Base-by-base conservation (phyloP, 2,329 filamentous ascomycete species). In the Neoascochyta sp. region DNA sequence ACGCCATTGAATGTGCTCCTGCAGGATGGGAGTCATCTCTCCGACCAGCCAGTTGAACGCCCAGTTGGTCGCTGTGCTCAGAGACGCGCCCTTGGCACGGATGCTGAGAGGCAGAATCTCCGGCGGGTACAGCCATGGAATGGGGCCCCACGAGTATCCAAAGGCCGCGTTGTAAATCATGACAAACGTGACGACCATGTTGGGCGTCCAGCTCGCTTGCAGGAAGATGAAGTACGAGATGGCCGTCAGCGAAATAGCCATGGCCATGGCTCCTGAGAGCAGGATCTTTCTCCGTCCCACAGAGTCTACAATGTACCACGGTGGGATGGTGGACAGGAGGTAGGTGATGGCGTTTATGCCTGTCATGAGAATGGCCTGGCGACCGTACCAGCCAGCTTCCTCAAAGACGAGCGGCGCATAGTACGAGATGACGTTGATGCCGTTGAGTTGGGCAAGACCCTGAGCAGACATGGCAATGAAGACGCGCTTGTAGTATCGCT, bases 381-480 rank as follows among this genome's bases (percentile, higher is more conserved):
- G 86, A 16, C 90, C 92, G 32, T 78, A 68, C 92, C 90, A 96
- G n/a, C 92, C 90, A 20, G 92, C 92, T 37, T 89, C 89, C 65
- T 95, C 89, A 54, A 98, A 96, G 10, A 96, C 90, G 33, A 93
- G 80, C 0, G 92, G 92, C 1, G 92, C 92, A 59, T 98, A 98
- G 72, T 96, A 98, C 1, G 90, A 96, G 43, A 98, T 98, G 60
- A 98, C 92, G 66, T 98, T 98, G 70, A 98, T 98, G 45, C 92
- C 92, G 68, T 96, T 96, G 31, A 98, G 78, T 66, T 98, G 92
- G 16, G 92, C 92, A 45, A 98, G 78, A 5, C 82, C 88, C 65
- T 96, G 92, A 4, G 92, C 92, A 18, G 90, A 96, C 92, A 96
- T 96, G 66, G 92, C 92, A 60, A 96, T 96, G 57, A 96, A 87